These are phyloP conservation scores for Vickermania ingenoplastis DNA, from an alignment of 208 protist genomes.

Conservation along the genomic window DNA sequence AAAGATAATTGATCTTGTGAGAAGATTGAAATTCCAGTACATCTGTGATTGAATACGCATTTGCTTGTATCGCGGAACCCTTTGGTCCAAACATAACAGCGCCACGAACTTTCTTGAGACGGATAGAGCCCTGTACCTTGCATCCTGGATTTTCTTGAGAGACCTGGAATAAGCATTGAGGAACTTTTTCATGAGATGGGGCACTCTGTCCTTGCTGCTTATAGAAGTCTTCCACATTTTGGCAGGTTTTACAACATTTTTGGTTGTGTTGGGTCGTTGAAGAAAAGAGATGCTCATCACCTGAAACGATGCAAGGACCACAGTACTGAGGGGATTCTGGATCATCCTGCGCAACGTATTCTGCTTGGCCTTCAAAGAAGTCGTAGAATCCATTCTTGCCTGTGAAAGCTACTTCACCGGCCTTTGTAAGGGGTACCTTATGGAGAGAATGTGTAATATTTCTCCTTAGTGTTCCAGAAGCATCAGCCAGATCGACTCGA, in stretches of 20 bases:
- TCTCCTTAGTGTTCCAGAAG: constrained; percentile 21
- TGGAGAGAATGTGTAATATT: constrained; percentile 31
- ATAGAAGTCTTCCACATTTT: constrained; percentile 21
- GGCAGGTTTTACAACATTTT: constrained; percentile 54
- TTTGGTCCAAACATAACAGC: constrained; percentile 69
- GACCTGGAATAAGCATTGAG: constrained; percentile 52
- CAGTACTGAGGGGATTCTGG: constrained; percentile 21
- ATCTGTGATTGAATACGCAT: constrained; percentile 23
- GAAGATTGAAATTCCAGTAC: constrained; percentile 43
- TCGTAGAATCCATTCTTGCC: constrained; percentile 2
- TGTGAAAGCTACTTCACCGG: constrained; percentile 14
- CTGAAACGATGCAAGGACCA: constrained; percentile 20
- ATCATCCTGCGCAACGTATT: constrained; percentile 13
- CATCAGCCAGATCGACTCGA: constrained; percentile 35
- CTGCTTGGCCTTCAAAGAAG: neutral
- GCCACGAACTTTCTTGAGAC: constrained; percentile 75
- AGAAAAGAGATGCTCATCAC: neutral
- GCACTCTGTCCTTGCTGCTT: constrained; percentile 7
- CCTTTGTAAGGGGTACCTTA: constrained; percentile 17
- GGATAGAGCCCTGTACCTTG: constrained; percentile 53
- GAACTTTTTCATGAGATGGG: constrained; percentile 26
- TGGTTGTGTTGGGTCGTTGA: constrained; percentile 1
- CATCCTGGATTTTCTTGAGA: constrained; percentile 48
- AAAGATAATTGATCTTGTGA: constrained; percentile 60
- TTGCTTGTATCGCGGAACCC: constrained; percentile 3